Conservation (phyloP, 2,329 filamentous ascomycete species). For the Tolypocladium pustulatum region DNA sequence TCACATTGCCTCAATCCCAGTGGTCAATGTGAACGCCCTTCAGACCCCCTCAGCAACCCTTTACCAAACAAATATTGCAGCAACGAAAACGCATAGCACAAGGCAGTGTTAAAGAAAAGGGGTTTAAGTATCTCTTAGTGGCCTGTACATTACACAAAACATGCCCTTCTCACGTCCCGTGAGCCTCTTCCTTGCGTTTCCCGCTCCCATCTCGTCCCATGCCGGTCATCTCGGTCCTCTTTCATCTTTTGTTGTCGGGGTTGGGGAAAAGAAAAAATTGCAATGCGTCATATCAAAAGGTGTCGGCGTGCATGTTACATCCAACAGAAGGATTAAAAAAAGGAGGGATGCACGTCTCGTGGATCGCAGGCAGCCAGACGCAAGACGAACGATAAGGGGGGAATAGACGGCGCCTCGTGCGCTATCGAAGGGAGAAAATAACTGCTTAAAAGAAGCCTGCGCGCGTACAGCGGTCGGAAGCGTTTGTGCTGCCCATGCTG, state of each 20-base stretch:
- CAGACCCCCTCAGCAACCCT: neutral
- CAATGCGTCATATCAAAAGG: neutral
- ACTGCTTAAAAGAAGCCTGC: neutral
- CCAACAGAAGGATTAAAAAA: neutral
- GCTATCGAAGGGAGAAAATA: neutral
- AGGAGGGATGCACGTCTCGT: too few species aligned
- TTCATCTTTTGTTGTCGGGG: neutral
- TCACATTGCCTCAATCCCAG: neutral
- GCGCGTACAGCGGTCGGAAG: neutral
- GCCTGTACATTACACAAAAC: slow-evolving; percentile 1
- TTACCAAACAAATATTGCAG: neutral
- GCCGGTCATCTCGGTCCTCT: neutral
- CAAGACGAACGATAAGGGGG: neutral
- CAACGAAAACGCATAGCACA: neutral
- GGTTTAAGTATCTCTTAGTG: neutral
- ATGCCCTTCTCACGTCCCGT: neutral
- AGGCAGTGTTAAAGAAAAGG: neutral
- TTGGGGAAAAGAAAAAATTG: neutral
- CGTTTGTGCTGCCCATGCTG: neutral
- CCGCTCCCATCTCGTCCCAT: neutral
- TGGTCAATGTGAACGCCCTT: neutral
- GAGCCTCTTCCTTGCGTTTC: neutral
- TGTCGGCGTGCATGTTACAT: neutral
- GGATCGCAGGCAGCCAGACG: neutral
- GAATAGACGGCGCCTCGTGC: neutral